These are phyloP conservation scores for Trypanosoma cruzi DNA, from an alignment of 208 protist species.

Conservation along the genomic window DNA sequence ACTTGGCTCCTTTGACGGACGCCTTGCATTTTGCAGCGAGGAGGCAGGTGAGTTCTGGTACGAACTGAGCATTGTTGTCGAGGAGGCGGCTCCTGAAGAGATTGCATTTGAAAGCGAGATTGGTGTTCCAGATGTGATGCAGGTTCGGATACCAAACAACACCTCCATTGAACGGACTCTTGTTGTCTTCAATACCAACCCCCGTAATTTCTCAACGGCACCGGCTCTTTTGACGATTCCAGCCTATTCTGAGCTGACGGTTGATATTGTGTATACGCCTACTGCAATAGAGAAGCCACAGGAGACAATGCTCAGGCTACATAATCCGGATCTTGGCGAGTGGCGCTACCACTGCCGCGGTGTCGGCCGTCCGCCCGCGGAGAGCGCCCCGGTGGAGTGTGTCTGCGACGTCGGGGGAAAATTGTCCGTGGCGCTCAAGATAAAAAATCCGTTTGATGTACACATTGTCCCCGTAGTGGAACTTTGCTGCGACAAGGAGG, in stretches of 20 bases:
- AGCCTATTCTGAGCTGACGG: conserved; percentile 48
- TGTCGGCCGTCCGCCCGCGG: conserved; percentile 54
- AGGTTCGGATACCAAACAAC: conserved; percentile 82
- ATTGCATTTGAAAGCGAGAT: conserved; percentile 77
- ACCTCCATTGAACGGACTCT: conserved; percentile 49
- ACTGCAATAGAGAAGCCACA: conserved; percentile 65
- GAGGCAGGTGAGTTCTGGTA: conserved; percentile 96
- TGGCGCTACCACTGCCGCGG: conserved; percentile 86
- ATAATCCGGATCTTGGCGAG: conserved; percentile 63
- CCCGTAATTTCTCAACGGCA: conserved; percentile 54
- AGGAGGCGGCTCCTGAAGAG: conserved; percentile 66
- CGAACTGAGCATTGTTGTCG: conserved; percentile 79
- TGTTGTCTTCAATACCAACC: conserved; percentile 66
- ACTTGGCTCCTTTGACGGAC: conserved; percentile 66
- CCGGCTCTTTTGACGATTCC: conserved; percentile 49
- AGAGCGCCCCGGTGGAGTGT: conserved; percentile 48
- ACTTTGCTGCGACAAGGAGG: conserved; percentile 30
- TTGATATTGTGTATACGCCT: conserved; percentile 81
- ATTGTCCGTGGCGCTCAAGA: conserved; percentile 44
- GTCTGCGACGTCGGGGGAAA: conserved; percentile 51
- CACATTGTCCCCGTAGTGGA: conserved; percentile 38
- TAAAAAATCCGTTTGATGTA: conserved; percentile 78
- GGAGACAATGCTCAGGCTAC: conserved; percentile 55
- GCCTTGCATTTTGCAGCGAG: conserved; percentile 88
- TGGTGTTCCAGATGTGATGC: conserved; percentile 51